A percentile compares a stretch with the other conserved stretches of the same genome.
These are phyloP conservation scores for Gypsophila paniculata DNA, from an alignment of 179 eudicot species.

Conservation along the genomic window DNA sequence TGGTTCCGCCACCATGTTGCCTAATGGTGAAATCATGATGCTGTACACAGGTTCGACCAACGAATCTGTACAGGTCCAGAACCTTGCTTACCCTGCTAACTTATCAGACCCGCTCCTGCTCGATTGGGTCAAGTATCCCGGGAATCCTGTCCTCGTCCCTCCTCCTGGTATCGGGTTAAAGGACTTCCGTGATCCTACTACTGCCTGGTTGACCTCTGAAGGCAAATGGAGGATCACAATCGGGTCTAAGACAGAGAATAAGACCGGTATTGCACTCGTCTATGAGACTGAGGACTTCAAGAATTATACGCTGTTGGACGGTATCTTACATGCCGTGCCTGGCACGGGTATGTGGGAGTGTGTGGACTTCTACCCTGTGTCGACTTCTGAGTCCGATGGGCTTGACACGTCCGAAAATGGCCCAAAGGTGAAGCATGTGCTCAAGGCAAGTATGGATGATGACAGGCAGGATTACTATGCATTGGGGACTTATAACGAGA, in stretches of 20 bases:
- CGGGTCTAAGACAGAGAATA: slow-evolving; percentile 45
- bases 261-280: slow-evolving; percentile 48
- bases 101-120: slow-evolving; percentile 47
- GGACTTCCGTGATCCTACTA: slow-evolving; percentile 68
- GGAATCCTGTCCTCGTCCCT: slow-evolving; percentile 56
- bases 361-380: slow-evolving; percentile 60
- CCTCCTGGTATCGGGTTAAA: slow-evolving; percentile 40
- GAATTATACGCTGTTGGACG: slow-evolving; percentile 30
- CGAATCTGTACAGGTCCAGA: slow-evolving; percentile 56
- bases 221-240: slow-evolving; percentile 55
- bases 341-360: slow-evolving; percentile 76
- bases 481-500: slow-evolving; percentile 42
- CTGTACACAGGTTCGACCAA: slow-evolving; percentile 59
- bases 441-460: slow-evolving; percentile 60
- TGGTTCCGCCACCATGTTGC: slow-evolving; percentile 69
- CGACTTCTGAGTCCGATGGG: slow-evolving; percentile 32
- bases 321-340: slow-evolving; percentile 42
- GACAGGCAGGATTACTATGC: slow-evolving; percentile 55
- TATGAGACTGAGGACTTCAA: slow-evolving; percentile 53
- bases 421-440: slow-evolving; percentile 46
- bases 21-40: slow-evolving; percentile 47
- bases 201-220: slow-evolving; percentile 46
- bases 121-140: slow-evolving; percentile 58
- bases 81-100: slow-evolving; percentile 57
- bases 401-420: slow-evolving; percentile 44